A percentile compares a stretch with the other conserved stretches of the same genome.
Conservation (phyloP, 352 stramenopile genomes). For the Pythium dissotocum region DNA sequence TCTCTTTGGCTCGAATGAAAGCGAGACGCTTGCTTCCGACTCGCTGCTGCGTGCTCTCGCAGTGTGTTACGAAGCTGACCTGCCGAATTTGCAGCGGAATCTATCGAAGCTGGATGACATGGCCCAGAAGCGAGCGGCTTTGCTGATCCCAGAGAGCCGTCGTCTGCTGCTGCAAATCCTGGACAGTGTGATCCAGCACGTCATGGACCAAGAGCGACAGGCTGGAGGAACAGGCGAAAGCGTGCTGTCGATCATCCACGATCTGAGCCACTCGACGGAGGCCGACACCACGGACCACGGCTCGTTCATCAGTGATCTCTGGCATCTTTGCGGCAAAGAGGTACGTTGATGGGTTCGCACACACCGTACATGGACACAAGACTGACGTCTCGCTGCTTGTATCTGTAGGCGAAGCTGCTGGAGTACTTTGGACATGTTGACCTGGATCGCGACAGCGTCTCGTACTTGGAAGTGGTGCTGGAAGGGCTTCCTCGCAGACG, state of each 20-base stretch:
- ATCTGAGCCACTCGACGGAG: constrained; percentile 55
- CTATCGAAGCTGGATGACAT: constrained; percentile 47
- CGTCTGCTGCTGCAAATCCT: constrained; percentile 46
- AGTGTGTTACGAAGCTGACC: constrained; percentile 58
- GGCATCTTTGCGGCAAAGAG: constrained; percentile 61
- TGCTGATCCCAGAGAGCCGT: constrained; percentile 54
- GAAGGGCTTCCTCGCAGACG: constrained; percentile 57
- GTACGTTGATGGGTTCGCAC: constrained; percentile 12
- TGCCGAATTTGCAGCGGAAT: constrained; percentile 50
- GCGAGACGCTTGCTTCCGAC: constrained; percentile 30
- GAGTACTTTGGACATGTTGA: constrained; percentile 53
- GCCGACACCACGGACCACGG: constrained; percentile 55
- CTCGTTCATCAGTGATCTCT: constrained; percentile 75
- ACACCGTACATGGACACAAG: not conserved
- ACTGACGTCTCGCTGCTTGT: not conserved
- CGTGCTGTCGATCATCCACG: constrained; percentile 60
- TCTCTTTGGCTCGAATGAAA: constrained; percentile 34
- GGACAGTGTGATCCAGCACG: constrained; percentile 32
- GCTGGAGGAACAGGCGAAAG: constrained; percentile 33
- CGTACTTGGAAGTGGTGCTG: constrained; percentile 74
- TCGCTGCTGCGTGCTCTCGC: constrained; percentile 54
- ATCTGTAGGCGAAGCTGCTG: constrained; percentile 44
- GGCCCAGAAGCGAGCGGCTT: constrained; percentile 26
- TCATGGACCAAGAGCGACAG: constrained; percentile 38
- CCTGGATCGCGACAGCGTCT: constrained; percentile 58